Conservation (phyloP, 2,329 filamentous ascomycete species). For the Epichloe glyceriae region DNA sequence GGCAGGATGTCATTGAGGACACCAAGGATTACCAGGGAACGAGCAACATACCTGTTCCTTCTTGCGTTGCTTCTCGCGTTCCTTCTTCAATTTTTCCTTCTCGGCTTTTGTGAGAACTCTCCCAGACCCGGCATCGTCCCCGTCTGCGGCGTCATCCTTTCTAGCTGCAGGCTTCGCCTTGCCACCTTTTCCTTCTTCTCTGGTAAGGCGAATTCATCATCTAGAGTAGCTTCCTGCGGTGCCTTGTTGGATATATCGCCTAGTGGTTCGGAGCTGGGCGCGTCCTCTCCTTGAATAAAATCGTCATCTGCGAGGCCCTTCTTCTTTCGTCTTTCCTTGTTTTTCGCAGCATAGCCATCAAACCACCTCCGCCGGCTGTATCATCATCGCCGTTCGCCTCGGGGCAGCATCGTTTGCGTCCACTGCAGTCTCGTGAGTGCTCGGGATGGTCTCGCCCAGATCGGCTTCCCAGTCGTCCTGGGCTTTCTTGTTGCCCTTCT, state of each 20-base stretch:
- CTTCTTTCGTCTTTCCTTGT: conserved; percentile 79
- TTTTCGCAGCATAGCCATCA: conserved; percentile 71
- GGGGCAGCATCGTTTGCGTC: conserved; percentile 26
- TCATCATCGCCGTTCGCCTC: conserved; percentile 42
- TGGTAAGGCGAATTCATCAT: conserved; percentile 74
- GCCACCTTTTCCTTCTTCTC: conserved; percentile 59
- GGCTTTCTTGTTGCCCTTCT: conserved; percentile 73
- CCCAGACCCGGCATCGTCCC: conserved; percentile 42
- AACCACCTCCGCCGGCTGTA: conserved; percentile 47
- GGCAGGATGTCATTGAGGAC: background rate
- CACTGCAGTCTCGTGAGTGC: conserved; percentile 36
- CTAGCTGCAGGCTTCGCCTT: conserved; percentile 30
- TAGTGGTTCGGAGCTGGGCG: conserved; percentile 20
- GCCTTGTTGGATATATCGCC: conserved; percentile 46
- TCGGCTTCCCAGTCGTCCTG: conserved; percentile 94
- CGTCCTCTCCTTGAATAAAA: conserved; percentile 53
- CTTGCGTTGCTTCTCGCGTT: conserved; percentile 95
- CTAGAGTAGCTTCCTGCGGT: conserved; percentile 66
- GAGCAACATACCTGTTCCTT: conserved; percentile 67
- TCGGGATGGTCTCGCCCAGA: conserved; percentile 63
- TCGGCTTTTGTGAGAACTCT: conserved; percentile 90
- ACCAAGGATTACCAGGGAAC: background rate
- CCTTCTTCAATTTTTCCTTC: conserved; percentile 96
- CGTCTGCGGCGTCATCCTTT: conserved; percentile 36
- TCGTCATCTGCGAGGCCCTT: conserved; percentile 62